These are phyloP conservation scores for Yarrowia keelungensis DNA, from an alignment of 805 yeast species.

Conservation along the genomic window DNA sequence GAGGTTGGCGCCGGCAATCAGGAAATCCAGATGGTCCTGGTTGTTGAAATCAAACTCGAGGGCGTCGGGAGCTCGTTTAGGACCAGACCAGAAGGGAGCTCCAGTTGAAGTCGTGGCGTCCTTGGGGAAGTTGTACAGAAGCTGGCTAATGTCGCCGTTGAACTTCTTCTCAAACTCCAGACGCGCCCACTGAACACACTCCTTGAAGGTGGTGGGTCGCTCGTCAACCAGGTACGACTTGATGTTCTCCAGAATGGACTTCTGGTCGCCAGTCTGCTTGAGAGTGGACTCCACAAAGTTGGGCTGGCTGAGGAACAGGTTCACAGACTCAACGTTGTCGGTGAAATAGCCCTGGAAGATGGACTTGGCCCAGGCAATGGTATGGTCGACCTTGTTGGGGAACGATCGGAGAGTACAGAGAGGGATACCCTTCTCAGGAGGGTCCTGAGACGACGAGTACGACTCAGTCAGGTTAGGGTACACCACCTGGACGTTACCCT, in stretches of 20 bases:
- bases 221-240: constrained; percentile 69
- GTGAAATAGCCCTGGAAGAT: constrained; percentile 89
- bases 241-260: constrained; percentile 83
- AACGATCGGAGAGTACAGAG: constrained; percentile 95
- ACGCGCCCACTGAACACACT: constrained; percentile 96
- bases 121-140: constrained; percentile 90
- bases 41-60: constrained; percentile 76
- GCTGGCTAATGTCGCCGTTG: constrained; percentile 85
- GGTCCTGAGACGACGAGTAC: constrained; percentile 95
- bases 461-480: constrained; percentile 94
- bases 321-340: constrained; percentile 93
- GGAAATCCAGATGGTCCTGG: constrained; percentile 78
- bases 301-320: constrained; percentile 87
- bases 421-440: constrained; percentile 98
- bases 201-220: constrained; percentile 89
- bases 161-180: constrained; percentile 83
- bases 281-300: constrained; percentile 89
- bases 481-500: constrained; percentile 97
- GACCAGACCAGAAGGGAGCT: constrained; percentile 96
- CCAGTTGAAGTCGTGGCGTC: constrained; percentile 92
- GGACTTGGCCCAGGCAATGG: constrained; percentile 98
- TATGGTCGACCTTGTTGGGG: constrained; percentile 98
- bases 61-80: constrained; percentile 95
- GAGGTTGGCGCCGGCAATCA: constrained; percentile 88
- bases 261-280: constrained; percentile 91